phyloP scores from a whole-genome alignment of 176 grass and related monocot species.

The Chrysopogon serrulatus region DNA sequence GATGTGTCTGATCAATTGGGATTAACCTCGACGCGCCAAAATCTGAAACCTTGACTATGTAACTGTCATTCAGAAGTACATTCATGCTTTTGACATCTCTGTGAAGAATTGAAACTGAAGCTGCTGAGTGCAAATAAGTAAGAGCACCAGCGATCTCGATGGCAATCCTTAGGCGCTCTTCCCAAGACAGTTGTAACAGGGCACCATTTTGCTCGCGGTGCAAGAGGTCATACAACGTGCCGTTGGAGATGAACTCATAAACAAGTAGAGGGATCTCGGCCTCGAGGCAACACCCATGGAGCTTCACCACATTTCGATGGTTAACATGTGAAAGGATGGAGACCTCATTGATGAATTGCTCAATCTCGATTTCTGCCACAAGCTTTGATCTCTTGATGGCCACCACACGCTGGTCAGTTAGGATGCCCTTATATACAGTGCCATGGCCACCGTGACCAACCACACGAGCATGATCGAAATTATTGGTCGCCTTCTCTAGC shows the following conservation, averaged over 20 bases:
- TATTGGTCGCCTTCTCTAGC: constrained; percentile 28
- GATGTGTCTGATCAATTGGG: constrained; percentile 5
- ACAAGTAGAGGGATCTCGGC: not conserved
- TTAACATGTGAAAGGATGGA: constrained; percentile 27
- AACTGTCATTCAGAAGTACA: constrained; percentile 16
- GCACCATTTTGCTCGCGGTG: not conserved
- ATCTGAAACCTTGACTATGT: constrained; percentile 11
- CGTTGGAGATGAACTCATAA: constrained; percentile 27
- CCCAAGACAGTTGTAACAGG: not conserved
- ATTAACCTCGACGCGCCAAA: constrained; percentile 14
- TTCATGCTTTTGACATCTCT: constrained; percentile 37
- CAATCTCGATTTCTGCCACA: not conserved
- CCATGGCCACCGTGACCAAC: constrained; percentile 16
- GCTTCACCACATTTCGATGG: constrained; percentile 29
- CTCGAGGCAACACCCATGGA: constrained; percentile 25
- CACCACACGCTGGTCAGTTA: constrained; percentile 10
- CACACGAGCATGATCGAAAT: not conserved
- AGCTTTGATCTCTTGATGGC: constrained; percentile 18
- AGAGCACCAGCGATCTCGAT: not conserved
- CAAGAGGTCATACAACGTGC: constrained; percentile 17
- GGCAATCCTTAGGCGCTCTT: constrained; percentile 18
- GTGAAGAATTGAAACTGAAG: constrained; percentile 17
- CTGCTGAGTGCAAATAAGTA: constrained; percentile 17
- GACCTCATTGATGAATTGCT: constrained; percentile 27
- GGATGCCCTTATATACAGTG: constrained; percentile 24